These are phyloP conservation scores for Lactarius tabidus DNA, from an alignment of 768 basidiomycete genomes.

Conservation along the genomic window DNA sequence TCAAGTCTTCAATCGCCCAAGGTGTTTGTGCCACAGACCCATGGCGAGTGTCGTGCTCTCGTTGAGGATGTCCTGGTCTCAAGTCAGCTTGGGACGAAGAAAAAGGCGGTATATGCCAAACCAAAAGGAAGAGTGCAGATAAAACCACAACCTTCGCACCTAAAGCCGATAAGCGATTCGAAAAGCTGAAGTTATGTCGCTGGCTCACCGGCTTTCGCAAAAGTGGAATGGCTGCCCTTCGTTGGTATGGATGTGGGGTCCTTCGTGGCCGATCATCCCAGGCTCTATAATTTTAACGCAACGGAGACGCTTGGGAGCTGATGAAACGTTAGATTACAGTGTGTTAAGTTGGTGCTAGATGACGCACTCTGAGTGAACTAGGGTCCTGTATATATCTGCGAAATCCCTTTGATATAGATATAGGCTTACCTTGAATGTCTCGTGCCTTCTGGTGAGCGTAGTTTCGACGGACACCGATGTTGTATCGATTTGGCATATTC, in stretches of 20 bases:
- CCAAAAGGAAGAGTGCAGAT: constrained; percentile 54
- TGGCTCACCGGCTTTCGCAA: constrained; percentile 44
- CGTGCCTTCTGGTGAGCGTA: constrained; percentile 54
- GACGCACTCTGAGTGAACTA: constrained; percentile 51
- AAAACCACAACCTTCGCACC: constrained; percentile 53
- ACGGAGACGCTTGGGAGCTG: constrained; percentile 47
- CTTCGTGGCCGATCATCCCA: constrained; percentile 40
- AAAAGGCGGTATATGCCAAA: constrained; percentile 26
- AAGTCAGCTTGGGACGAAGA: neutral
- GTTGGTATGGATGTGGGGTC: constrained; percentile 45
- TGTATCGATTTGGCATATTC: constrained; percentile 58
- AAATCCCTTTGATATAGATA: neutral
- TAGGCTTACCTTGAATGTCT: constrained; percentile 52
- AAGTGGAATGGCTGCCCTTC: constrained; percentile 48
- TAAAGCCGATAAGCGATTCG: constrained; percentile 23
- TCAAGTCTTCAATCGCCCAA: constrained; percentile 54
- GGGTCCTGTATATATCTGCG: no score
- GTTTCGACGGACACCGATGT: constrained; percentile 56
- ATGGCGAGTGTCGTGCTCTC: constrained; percentile 59
- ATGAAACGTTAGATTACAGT: neutral
- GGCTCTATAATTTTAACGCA: constrained; percentile 47
- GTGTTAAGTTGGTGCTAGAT: no score
- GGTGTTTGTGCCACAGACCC: constrained; percentile 58
- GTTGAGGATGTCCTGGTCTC: constrained; percentile 49
- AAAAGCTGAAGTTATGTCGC: neutral